These are phyloP conservation scores for Podospora didyma DNA, from an alignment of 495 filamentous ascomycete genomes.

Conservation along the genomic window DNA sequence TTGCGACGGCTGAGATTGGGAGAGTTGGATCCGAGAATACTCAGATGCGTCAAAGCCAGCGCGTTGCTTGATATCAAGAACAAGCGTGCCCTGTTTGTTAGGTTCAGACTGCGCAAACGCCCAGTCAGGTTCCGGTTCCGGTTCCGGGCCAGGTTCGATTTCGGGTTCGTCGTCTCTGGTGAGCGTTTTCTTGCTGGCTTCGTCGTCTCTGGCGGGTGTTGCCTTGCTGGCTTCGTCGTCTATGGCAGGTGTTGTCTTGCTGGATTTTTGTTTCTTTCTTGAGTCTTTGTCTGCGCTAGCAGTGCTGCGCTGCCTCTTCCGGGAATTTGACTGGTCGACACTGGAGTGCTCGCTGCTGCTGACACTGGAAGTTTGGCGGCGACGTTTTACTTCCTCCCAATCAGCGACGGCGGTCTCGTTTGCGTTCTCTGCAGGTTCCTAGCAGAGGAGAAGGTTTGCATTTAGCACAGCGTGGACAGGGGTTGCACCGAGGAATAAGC, in stretches of 20 bases:
- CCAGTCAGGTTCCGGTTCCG: too few species aligned
- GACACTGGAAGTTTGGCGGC: background rate
- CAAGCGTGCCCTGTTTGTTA: constrained; percentile 1
- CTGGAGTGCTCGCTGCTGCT: background rate
- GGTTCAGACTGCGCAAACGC: background rate
- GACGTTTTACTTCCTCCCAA: constrained; percentile 26
- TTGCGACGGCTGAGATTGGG: background rate
- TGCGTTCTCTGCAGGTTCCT: constrained; percentile 38
- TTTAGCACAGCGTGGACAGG: background rate
- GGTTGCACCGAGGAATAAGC: background rate
- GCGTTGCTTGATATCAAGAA: constrained; percentile 11
- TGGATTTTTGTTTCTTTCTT: constrained; percentile 3
- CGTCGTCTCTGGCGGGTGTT: background rate
- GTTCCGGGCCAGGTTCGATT: too few species aligned
- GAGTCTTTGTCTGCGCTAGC: background rate
- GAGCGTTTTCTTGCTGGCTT: too few species aligned
- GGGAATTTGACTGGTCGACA: background rate
- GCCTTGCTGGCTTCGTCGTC: background rate
- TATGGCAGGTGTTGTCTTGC: background rate
- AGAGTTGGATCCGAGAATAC: background rate
- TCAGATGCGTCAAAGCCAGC: constrained; percentile 18
- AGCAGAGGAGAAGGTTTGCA: constrained; percentile 1
- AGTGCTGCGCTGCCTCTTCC: background rate
- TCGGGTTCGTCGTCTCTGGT: too few species aligned
- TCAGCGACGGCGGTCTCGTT: constrained; percentile 24